Evolutionary conservation across 805 yeast genomes (phyloP), one percentile per base, ranked within the genome.

Genomic region (Metschnikowia cerradonensis): DNA sequence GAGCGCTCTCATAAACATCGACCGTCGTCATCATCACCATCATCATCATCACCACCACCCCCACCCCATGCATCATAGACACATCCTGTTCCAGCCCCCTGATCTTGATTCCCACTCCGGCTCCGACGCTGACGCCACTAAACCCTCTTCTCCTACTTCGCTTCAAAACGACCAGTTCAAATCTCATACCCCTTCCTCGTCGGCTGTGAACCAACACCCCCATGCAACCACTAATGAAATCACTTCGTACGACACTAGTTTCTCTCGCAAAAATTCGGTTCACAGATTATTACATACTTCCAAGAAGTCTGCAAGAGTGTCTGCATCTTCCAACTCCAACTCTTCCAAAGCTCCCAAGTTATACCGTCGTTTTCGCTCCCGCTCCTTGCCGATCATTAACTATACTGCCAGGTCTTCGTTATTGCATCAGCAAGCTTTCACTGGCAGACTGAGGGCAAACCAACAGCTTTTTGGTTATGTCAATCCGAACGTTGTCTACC

Each of bases 301-400:
- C 23, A 57, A 55, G 50, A 57, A 53, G 37, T 26, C 56, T 3
- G 44, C 49, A 10, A 54, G 55, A n/a, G 30, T 50, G 31, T 45
- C 54, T 35, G 34, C 44, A 6, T 35, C 52, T n/a, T 49, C 55
- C 7, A 22, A 52, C 13, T 41, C 50, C 14, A 38, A 19, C 22
- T 41, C 56, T 22, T 20, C 39, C 41, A 67, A 64, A 56, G 64
- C 71, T 7, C 75, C 70, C 34, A 68, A 66, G 54, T 66, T 62
- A 55, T 63, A 68, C 40, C 62, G 73, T 35, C 60, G 70, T 41
- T 71, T 67, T 58, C 61, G 78, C 42, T 65, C 71, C 30, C 63
- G 77, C 44, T 67, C 73, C 8, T 65, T 73, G 50, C 78, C 78
- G 48, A 73, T 73, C 53, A 73, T 73, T 49, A 68, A 64, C 58